These are phyloP conservation scores for Toxicodendron radicans DNA, from an alignment of 345 rosid species.

Conservation along the genomic window DNA sequence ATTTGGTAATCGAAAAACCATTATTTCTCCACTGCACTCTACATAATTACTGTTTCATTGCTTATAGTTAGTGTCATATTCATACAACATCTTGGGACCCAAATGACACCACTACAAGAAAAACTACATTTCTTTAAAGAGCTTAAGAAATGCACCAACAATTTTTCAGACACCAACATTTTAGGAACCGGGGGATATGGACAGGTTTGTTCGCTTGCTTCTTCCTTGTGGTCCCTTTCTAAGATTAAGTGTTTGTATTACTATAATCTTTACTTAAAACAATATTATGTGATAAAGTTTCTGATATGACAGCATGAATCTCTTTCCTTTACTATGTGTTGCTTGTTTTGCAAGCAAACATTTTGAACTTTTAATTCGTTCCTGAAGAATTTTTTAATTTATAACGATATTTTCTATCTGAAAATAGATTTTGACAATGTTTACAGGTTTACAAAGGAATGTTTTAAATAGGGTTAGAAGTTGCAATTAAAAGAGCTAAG, in stretches of 20 bases:
- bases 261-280: too few species aligned
- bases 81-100: constrained; percentile 43
- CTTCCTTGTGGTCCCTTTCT: too few species aligned
- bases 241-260: background rate
- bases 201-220: constrained; percentile 27
- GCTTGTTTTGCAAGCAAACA: too few species aligned
- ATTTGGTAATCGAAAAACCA: constrained; percentile 31
- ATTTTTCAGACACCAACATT: constrained; percentile 41
- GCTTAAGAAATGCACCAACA: constrained; percentile 43
- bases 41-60: background rate
- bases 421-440: too few species aligned
- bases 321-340: too few species aligned
- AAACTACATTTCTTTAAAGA: constrained; percentile 43
- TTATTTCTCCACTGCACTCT: background rate
- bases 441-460: background rate
- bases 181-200: constrained; percentile 61
- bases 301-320: too few species aligned
- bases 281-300: background rate
- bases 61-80: background rate
- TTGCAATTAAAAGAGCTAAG: background rate
- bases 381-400: too few species aligned
- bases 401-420: too few species aligned
- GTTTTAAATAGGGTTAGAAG: background rate
- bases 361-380: too few species aligned
- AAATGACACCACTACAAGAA: constrained; percentile 25